Evolutionary conservation across 129 eudicot species (phyloP), one percentile per base, ranked within the genome.

Genomic region (Flaveria ramosissima): DNA sequence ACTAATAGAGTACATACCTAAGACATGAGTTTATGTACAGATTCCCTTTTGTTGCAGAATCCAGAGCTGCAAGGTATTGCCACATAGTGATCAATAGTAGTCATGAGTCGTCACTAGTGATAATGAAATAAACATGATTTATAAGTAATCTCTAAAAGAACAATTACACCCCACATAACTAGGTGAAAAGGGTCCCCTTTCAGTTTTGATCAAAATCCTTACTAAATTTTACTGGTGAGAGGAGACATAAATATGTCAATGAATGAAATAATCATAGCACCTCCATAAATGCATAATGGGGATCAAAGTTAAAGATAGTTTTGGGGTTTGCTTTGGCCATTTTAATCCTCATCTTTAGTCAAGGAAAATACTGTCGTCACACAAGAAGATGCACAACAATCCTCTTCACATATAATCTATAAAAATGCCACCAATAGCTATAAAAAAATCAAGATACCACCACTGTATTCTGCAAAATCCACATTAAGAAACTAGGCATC

Each of bases 11-110:
- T 24, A 43, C 72, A 57, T 84, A 95, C 99, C 99, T 92, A 73
- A 91, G 88, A 83, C 99, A 95, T 27, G 99, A 95, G 79, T 91
- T 88, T 81, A 95, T 86, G 85, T 87, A 95, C 50, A 90, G 88
- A 74, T 92, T 95, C 68, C 99, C 99, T 82, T 88, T 95, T 3
- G 96, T 86, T 39, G 99, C 91, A 70, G 97, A 86, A 77, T 92
- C 99, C 80, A 95, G 85, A 72, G 89, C 99, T 95, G 94, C 77
- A 88, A 63, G 42, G 70, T 50, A 75, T 69, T 9, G 52, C 16
- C 69, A 36, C 61, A 72, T n/a, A 41, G 48, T 72, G 69, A 80
- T 73, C 47, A 41, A 77, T 71, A 69, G 8, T 16, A 73, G 55
- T 45, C 68, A 81, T 7, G 41, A 24, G 63, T 43, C 72, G 74